Conservation (phyloP, 179 eudicot genomes). For the Monotropa hypopitys region DNA sequence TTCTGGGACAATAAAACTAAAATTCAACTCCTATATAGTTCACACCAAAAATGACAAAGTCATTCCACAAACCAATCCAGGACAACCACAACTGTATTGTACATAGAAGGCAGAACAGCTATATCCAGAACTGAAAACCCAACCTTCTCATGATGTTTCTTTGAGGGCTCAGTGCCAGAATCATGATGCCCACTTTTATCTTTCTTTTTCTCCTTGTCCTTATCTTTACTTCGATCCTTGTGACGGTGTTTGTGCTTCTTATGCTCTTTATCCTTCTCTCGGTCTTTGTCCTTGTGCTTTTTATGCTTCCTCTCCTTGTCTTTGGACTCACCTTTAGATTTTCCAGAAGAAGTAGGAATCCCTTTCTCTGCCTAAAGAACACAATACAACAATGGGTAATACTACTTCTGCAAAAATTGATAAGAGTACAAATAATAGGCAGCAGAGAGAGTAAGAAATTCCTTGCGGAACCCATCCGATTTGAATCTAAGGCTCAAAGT, state of each 20-base stretch:
- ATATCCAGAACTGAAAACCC: constrained; percentile 9
- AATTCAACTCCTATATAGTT: not conserved
- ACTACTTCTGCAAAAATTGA: constrained; percentile 2
- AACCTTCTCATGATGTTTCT: constrained; percentile 87
- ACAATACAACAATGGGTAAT: constrained; percentile 11
- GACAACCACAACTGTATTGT: not conserved
- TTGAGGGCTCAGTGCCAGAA: constrained; percentile 58
- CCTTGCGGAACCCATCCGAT: not conserved
- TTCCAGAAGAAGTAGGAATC: constrained; percentile 66
- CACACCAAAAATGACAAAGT: not conserved
- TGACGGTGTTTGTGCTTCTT: constrained; percentile 94
- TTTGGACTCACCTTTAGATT: constrained; percentile 65
- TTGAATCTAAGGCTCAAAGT: not conserved
- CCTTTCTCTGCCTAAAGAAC: constrained; percentile 76
- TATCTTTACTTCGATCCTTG: constrained; percentile 91
- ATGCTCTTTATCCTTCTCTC: constrained; percentile 85
- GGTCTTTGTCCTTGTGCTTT: constrained; percentile 81
- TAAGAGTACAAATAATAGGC: not conserved
- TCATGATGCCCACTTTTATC: constrained; percentile 65
- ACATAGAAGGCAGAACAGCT: not conserved
- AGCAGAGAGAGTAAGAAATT: not conserved
- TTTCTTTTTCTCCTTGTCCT: constrained; percentile 80
- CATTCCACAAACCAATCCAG: not conserved
- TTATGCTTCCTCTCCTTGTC: constrained; percentile 93
- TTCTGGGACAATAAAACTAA: constrained; percentile 2